Conservation (phyloP, 176 grass and related monocot species). For the Bromus sterilis region DNA sequence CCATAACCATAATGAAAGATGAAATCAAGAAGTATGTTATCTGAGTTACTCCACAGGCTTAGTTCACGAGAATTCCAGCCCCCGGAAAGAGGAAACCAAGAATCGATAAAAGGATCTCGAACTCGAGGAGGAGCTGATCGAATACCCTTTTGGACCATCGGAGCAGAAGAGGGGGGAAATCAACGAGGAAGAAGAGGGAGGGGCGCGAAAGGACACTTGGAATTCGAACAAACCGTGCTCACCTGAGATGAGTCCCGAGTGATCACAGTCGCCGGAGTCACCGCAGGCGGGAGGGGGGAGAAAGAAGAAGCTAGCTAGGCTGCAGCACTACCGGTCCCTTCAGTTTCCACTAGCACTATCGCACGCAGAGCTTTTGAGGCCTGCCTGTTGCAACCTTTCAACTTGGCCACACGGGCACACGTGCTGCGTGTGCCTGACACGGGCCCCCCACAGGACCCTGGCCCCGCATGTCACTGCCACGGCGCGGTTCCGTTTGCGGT, state of each 20-base stretch:
- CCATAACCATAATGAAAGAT: neutral
- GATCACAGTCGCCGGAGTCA: too few species aligned
- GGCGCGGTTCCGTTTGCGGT: neutral
- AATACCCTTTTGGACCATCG: neutral
- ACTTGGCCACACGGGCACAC: neutral
- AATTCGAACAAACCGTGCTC: neutral
- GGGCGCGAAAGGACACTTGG: neutral
- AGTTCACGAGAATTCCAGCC: neutral
- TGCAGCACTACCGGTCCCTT: neutral
- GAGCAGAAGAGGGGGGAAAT: neutral
- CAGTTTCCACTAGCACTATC: neutral
- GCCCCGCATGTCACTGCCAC: neutral
- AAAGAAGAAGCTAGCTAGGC: too few species aligned
- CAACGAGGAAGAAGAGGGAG: neutral
- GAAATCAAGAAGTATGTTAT: neutral
- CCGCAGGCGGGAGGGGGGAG: too few species aligned
- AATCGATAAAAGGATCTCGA: neutral
- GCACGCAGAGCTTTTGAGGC: neutral
- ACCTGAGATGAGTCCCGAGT: constrained; percentile 4
- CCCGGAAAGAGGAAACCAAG: neutral
- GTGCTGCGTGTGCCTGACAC: neutral
- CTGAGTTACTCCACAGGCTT: neutral
- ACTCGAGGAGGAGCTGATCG: neutral
- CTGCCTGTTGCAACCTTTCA: too few species aligned
- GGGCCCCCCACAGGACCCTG: neutral